Percentiles rank a stretch among this genome's conserved stretches.
Conservation (phyloP, 352 stramenopile genomes). For the Stramenopiles sp. region DNA sequence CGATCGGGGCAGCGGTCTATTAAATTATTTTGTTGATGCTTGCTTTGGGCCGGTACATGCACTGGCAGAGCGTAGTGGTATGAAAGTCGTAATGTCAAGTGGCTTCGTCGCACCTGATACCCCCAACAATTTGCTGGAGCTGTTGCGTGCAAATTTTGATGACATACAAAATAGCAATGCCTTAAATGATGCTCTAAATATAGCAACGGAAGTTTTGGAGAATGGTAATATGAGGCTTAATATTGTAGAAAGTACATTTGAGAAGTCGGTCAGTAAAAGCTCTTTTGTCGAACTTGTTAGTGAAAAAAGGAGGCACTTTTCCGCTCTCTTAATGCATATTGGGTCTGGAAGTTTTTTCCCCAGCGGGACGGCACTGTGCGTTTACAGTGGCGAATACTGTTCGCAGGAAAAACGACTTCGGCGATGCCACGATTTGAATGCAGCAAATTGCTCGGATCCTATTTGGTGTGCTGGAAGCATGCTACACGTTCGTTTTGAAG, state of each 20-base stretch:
- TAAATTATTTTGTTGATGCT: not conserved
- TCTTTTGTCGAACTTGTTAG: too few relatives aligned
- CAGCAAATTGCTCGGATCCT: not conserved
- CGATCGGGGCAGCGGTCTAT: not conserved
- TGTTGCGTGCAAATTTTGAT: too few relatives aligned
- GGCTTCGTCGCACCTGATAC: not conserved
- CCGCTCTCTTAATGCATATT: not conserved
- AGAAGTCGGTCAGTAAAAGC: not conserved
- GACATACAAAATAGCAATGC: too few relatives aligned
- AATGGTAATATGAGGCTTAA: too few relatives aligned
- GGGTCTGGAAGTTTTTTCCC: not conserved
- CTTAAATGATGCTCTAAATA: too few relatives aligned
- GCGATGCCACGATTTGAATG: not conserved
- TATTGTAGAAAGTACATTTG: not conserved
- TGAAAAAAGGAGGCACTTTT: not conserved
- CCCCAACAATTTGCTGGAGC: not conserved
- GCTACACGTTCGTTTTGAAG: not conserved
- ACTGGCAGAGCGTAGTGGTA: not conserved
- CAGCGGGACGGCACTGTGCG: not conserved
- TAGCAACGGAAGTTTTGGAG: too few relatives aligned
- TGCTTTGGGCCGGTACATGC: conserved; percentile 1
- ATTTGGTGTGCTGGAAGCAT: not conserved
- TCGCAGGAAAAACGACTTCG: not conserved
- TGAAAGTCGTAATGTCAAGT: not conserved
- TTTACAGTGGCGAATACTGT: not conserved